phyloP scores from a whole-genome alignment of 164 flowering plant genomes.

The Kingdonia uniflora region DNA sequence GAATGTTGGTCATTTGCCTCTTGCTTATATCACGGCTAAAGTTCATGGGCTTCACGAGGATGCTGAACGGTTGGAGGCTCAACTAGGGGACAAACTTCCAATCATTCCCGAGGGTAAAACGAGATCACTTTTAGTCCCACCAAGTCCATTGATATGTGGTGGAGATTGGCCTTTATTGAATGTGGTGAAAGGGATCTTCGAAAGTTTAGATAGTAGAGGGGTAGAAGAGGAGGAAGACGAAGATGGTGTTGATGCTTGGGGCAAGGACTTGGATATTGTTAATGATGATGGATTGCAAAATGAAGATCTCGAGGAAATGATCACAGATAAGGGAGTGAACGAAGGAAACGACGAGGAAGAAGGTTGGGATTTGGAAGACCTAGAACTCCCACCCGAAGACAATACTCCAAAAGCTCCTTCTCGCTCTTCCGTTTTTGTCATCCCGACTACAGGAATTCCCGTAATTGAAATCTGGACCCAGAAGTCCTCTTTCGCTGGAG shows the following conservation, averaged over 20 bases:
- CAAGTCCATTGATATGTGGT: conserved; percentile 22
- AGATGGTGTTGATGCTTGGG: conserved; percentile 28
- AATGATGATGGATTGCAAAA: conserved; percentile 18
- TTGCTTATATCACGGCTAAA: conserved; percentile 32
- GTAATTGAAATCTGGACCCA: conserved; percentile 34
- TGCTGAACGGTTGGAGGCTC: conserved; percentile 26
- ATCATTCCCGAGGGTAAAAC: conserved; percentile 17
- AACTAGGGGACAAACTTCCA: conserved; percentile 26
- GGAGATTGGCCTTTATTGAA: conserved; percentile 37
- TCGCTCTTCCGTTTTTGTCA: conserved; percentile 20
- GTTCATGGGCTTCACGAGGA: conserved; percentile 25
- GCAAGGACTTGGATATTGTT: conserved; percentile 24
- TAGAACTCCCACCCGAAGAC: conserved; percentile 26
- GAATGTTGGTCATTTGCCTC: conserved; percentile 30
- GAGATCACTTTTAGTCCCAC: conserved; percentile 27
- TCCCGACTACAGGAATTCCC: conserved; percentile 31
- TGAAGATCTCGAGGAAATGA: conserved; percentile 17
- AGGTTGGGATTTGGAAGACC: conserved; percentile 33
- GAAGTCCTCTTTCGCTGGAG: conserved; percentile 32
- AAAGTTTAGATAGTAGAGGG: conserved; percentile 25
- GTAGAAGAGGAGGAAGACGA: conserved; percentile 24
- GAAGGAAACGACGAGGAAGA: conserved; percentile 24
- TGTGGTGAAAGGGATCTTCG: conserved; percentile 34
- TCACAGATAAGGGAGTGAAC: conserved; percentile 18
- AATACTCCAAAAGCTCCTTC: conserved; percentile 20